Conservation (phyloP, 805 yeast species). For the Grigorovia transvaalensis region DNA sequence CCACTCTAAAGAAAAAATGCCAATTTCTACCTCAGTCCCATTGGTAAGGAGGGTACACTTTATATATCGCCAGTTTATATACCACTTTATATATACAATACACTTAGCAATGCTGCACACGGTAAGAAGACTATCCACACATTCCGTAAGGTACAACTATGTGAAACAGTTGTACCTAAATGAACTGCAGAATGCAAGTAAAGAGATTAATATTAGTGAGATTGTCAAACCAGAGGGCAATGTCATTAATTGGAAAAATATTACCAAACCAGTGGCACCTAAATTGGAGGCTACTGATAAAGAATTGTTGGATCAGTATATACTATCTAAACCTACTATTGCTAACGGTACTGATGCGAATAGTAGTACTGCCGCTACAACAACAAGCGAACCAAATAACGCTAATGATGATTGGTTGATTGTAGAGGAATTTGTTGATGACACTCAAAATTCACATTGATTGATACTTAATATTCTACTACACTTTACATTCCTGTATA, state of each 20-base stretch:
- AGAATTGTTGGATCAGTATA: conserved; percentile 47
- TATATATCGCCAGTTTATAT: no score
- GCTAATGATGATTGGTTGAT: conserved; percentile 65
- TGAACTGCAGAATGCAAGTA: background rate
- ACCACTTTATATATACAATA: no score
- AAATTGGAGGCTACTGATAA: conserved; percentile 58
- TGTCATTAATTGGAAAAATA: conserved; percentile 76
- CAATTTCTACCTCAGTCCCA: no score
- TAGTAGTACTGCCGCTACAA: background rate
- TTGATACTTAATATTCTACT: background rate
- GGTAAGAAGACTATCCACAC: background rate
- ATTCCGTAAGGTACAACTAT: background rate
- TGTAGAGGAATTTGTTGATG: conserved; percentile 57
- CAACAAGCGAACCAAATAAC: background rate
- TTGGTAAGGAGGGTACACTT: no score
- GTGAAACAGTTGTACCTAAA: background rate
- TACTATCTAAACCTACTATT: background rate
- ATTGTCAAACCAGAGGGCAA: conserved; percentile 22
- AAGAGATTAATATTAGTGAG: background rate
- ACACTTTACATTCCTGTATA: background rate
- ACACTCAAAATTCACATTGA: conserved; percentile 4
- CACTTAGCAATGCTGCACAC: background rate
- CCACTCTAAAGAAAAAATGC: no score
- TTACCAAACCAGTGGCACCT: conserved; percentile 70
- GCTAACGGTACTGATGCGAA: background rate